phyloP scores from a whole-genome alignment of 352 stramenopile species.

The Phytophthora hybrid region DNA sequence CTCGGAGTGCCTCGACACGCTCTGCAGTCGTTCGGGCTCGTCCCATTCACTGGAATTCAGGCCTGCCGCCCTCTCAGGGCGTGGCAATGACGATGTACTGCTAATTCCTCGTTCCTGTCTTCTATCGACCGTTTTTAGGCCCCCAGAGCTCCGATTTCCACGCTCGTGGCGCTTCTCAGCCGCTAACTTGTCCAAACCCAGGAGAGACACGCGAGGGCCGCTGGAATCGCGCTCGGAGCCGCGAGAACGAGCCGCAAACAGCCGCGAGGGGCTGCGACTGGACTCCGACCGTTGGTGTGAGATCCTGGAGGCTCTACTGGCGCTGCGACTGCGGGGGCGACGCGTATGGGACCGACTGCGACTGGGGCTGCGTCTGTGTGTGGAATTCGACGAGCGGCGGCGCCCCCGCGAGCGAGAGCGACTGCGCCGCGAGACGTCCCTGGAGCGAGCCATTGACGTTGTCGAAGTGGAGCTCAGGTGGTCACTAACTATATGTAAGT shows the following conservation, averaged over 20 bases:
- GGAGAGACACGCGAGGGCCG: slow-evolving; percentile 41
- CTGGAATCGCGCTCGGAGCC: not conserved
- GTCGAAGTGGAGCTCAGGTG: not conserved
- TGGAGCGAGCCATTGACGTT: slow-evolving; percentile 29
- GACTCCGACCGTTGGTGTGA: slow-evolving; percentile 8
- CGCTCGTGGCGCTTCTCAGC: slow-evolving; percentile 64
- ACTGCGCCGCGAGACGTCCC: slow-evolving; percentile 28
- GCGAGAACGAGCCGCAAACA: slow-evolving; percentile 25
- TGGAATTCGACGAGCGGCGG: not conserved
- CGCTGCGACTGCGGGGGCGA: slow-evolving; percentile 27
- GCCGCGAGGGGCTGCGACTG: slow-evolving; percentile 20
- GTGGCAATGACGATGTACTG: slow-evolving; percentile 26
- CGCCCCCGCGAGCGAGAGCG: slow-evolving; percentile 31
- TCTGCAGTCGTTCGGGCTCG: slow-evolving; percentile 72
- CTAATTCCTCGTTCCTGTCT: not conserved
- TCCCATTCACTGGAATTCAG: slow-evolving; percentile 83
- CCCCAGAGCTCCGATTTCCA: slow-evolving; percentile 10
- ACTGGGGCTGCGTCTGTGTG: slow-evolving; percentile 39
- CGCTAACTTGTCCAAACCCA: slow-evolving; percentile 74
- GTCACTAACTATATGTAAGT: not conserved
- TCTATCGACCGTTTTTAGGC: not conserved
- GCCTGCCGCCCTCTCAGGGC: slow-evolving; percentile 40
- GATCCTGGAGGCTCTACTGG: slow-evolving; percentile 18
- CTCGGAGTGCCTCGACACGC: slow-evolving; percentile 33
- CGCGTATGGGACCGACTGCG: slow-evolving; percentile 4